Conservation (phyloP, 2,329 filamentous ascomycete species). For the Sporothrix mexicana region DNA sequence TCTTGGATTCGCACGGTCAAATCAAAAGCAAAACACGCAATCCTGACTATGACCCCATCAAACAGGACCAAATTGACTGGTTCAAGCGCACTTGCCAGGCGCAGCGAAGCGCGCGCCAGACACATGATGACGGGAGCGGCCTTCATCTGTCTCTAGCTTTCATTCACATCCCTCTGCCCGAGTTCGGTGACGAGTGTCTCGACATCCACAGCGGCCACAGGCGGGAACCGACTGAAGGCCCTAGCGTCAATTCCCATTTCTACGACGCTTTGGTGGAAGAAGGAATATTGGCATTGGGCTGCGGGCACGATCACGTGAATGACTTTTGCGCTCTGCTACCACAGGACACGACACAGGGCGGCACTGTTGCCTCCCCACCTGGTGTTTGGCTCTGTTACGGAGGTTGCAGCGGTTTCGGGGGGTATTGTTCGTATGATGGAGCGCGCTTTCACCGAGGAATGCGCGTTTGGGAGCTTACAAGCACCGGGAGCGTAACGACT, state of each 20-base stretch:
- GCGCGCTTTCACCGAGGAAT: not conserved
- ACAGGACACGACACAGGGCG: not conserved
- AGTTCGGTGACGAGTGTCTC: not conserved
- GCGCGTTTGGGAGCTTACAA: not conserved
- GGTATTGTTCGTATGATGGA: not conserved
- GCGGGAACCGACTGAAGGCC: not conserved
- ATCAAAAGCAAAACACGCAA: not conserved
- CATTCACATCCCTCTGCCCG: not conserved
- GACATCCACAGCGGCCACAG: not conserved
- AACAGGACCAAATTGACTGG: not conserved
- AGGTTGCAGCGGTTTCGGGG: not conserved
- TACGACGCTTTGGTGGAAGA: conserved; percentile 5
- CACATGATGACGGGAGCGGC: not conserved
- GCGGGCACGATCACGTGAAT: conserved; percentile 10
- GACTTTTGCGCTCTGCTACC: not conserved
- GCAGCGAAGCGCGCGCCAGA: not conserved
- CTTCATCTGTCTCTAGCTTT: conserved; percentile 6
- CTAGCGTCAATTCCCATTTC: not conserved
- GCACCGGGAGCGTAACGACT: not conserved
- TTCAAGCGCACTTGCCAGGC: not conserved
- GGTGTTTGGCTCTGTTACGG: not conserved
- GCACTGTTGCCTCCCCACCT: not conserved
- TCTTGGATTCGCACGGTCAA: conserved; percentile 15
- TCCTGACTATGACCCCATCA: not conserved
- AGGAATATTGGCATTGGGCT: not conserved